A percentile compares a stretch with the other conserved stretches of the same genome.
Evolutionary conservation across 805 yeast genomes (phyloP).

Genomic region (Metschnikowia colocasiae): DNA sequence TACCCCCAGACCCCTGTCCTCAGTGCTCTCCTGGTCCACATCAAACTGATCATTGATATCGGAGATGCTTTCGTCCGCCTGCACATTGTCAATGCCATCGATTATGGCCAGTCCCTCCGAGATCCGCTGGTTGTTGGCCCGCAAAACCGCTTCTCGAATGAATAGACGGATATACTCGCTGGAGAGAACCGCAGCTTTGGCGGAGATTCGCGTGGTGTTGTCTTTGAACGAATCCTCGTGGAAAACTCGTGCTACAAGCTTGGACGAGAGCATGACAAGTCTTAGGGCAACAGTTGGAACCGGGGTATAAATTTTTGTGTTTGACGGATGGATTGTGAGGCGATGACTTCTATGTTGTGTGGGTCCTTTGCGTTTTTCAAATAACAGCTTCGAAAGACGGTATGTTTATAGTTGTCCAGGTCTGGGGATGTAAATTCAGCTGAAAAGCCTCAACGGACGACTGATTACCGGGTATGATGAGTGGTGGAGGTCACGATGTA

Average conservation of each 20-base stretch:
- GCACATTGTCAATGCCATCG: slow-evolving; percentile 34
- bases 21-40: slow-evolving; percentile 15
- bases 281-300: not conserved
- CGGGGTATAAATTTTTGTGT: no score
- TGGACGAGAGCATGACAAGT: slow-evolving; percentile 14
- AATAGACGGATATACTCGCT: slow-evolving; percentile 55
- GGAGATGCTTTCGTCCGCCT: slow-evolving; percentile 5
- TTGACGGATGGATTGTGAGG: no score
- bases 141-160: slow-evolving; percentile 53
- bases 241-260: slow-evolving; percentile 49
- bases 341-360: no score
- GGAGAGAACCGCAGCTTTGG: slow-evolving; percentile 46
- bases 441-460: no score
- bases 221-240: slow-evolving; percentile 49
- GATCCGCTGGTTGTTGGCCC: slow-evolving; percentile 53
- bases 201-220: slow-evolving; percentile 44
- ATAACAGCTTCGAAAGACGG: no score
- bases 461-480: no score
- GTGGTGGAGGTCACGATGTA: no score
- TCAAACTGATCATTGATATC: slow-evolving; percentile 10
- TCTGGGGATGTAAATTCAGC: no score
- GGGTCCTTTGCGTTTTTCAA: no score
- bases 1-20: slow-evolving; percentile 15
- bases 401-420: no score
- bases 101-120: slow-evolving; percentile 27